Conservation (phyloP, 352 stramenopile genomes). For the Globisporangium alternatum region DNA sequence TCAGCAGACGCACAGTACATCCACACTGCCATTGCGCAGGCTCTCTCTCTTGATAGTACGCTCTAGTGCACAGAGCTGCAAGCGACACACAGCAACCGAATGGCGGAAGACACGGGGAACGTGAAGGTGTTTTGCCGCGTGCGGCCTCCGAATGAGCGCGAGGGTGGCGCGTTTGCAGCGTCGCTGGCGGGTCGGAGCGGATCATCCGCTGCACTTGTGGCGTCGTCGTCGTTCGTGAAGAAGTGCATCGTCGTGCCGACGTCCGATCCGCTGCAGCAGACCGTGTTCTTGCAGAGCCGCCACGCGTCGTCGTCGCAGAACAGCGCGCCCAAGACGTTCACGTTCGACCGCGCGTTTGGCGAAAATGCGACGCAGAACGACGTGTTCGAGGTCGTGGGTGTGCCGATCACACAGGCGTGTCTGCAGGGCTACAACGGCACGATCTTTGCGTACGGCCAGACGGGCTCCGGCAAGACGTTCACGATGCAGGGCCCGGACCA, state of each 20-base stretch:
- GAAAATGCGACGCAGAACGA: constrained; percentile 89
- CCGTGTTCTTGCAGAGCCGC: constrained; percentile 56
- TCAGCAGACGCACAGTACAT: no score
- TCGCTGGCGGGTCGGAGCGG: neutral
- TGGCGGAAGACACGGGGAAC: constrained; percentile 52
- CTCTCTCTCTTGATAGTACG: neutral
- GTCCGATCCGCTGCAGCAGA: constrained; percentile 48
- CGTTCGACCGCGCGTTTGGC: constrained; percentile 91
- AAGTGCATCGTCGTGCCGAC: constrained; percentile 61
- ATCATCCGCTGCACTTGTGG: neutral
- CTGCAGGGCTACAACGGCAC: constrained; percentile 85
- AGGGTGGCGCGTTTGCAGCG: constrained; percentile 32
- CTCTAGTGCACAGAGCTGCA: no score
- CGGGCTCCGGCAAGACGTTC: constrained; percentile 82
- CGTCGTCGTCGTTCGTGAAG: constrained; percentile 38
- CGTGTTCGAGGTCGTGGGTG: constrained; percentile 86
- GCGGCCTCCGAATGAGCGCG: constrained; percentile 74
- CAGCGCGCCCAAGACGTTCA: constrained; percentile 62
- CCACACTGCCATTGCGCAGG: neutral
- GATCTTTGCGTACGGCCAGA: constrained; percentile 87
- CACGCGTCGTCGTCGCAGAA: constrained; percentile 17
- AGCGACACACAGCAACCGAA: constrained; percentile 27
- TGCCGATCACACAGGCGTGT: constrained; percentile 78
- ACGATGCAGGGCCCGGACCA: constrained; percentile 83
- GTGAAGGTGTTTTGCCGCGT: constrained; percentile 88